Percentiles rank a stretch among this genome's conserved stretches.
Conservation (phyloP, 2,329 filamentous ascomycete genomes). For the Talaromyces verruculosus region DNA sequence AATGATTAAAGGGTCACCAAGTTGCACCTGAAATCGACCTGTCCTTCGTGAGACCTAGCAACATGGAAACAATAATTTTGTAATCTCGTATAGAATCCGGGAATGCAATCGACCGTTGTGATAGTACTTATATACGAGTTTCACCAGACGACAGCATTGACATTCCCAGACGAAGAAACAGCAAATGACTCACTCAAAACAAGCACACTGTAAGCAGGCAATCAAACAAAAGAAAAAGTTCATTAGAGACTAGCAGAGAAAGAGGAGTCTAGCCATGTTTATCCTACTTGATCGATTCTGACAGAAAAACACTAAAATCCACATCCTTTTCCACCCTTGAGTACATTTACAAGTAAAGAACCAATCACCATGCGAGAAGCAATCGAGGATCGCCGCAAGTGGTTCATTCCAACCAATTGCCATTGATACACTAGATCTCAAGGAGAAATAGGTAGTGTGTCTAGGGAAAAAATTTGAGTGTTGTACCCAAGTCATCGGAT, state of each 20-base stretch:
- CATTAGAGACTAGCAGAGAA: neutral
- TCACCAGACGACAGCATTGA: neutral
- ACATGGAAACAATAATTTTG: neutral
- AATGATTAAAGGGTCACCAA: neutral
- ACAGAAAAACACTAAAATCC: neutral
- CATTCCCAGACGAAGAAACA: neutral
- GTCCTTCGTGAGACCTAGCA: neutral
- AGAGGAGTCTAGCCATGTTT: conserved; percentile 1
- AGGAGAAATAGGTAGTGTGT: neutral
- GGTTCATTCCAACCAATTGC: neutral
- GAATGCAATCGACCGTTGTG: neutral
- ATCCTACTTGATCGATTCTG: neutral
- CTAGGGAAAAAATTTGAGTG: neutral
- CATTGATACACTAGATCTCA: neutral
- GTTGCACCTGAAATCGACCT: neutral
- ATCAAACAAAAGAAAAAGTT: neutral
- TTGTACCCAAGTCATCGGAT: neutral
- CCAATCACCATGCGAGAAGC: neutral
- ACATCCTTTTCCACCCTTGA: neutral
- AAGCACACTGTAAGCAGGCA: neutral
- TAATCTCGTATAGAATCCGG: neutral
- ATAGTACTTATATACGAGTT: conserved; percentile 4
- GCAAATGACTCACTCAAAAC: neutral
- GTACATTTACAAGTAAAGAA: neutral
- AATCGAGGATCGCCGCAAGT: conserved; percentile 2